Evolutionary conservation across 2,329 filamentous ascomycete species (phyloP).

Genomic region (Ceratocystis albifundus): DNA sequence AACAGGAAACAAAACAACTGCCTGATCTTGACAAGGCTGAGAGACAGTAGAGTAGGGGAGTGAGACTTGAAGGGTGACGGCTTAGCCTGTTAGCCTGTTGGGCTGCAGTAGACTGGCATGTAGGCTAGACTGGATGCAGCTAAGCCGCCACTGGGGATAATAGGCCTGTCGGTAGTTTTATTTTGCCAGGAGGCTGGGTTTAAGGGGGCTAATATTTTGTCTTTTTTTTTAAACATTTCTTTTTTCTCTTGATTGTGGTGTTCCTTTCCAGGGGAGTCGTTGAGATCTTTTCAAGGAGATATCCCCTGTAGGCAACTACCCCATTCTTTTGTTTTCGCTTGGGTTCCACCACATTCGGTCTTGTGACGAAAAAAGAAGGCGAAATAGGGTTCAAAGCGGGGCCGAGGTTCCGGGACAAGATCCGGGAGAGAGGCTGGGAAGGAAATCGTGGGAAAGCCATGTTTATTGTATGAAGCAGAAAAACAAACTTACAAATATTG

Average conservation of each 20-base stretch:
- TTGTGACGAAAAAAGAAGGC: constrained; percentile 7
- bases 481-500: background rate
- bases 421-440: background rate
- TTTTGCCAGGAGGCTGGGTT: background rate
- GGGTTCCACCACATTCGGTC: constrained; percentile 1
- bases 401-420: background rate
- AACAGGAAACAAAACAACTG: background rate
- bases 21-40: background rate
- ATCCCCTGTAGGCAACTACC: constrained; percentile 1
- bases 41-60: background rate
- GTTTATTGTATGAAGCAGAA: background rate
- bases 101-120: background rate
- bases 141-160: background rate
- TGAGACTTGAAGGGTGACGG: background rate
- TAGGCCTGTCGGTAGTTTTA: background rate
- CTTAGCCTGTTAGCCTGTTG: background rate
- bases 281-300: too few relatives aligned
- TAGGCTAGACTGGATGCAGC: background rate
- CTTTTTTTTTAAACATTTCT: background rate
- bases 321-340: constrained; percentile 5
- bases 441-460: background rate
- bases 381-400: background rate
- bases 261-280: too few relatives aligned
- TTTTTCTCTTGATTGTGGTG: background rate
- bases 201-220: background rate